Evolutionary conservation across 495 filamentous ascomycete species (phyloP).

Genomic region (Penicillium paxilli): DNA sequence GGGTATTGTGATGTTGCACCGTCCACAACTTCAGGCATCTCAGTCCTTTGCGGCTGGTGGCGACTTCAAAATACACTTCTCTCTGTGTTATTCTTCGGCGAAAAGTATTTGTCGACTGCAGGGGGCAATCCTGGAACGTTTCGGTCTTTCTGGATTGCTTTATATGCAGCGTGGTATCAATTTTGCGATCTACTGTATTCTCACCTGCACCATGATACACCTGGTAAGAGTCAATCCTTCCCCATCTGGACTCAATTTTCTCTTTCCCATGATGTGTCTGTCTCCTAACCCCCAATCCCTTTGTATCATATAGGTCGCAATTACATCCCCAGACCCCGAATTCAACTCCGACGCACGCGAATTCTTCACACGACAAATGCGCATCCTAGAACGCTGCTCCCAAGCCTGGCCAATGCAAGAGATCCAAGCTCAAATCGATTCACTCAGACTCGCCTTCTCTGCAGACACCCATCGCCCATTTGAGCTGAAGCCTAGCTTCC

Average conservation of each 20-base stretch:
- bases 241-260: slow-evolving; percentile 5
- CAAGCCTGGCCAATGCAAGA: slow-evolving; percentile 88
- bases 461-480: slow-evolving; percentile 84
- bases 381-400: slow-evolving; percentile 85
- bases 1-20: slow-evolving; percentile 81
- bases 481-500: slow-evolving; percentile 83
- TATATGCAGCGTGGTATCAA: slow-evolving; percentile 96
- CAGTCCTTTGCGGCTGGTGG: slow-evolving; percentile 72
- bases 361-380: slow-evolving; percentile 94
- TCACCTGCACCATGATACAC: slow-evolving; percentile 95
- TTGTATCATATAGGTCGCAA: slow-evolving; percentile 68
- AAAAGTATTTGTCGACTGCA: slow-evolving; percentile 89
- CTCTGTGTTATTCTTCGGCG: slow-evolving; percentile 81
- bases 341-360: slow-evolving; percentile 82
- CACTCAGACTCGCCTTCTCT: slow-evolving; percentile 89
- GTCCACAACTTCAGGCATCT: slow-evolving; percentile 79
- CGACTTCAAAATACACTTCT: slow-evolving; percentile 85
- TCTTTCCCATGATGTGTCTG: no score
- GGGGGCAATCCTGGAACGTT: slow-evolving; percentile 76
- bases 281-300: neutral
- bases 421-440: slow-evolving; percentile 87
- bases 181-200: slow-evolving; percentile 88
- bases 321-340: slow-evolving; percentile 91
- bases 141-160: slow-evolving; percentile 76
- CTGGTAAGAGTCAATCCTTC: slow-evolving; percentile 61